Percentiles rank a stretch among this genome's conserved stretches.
Conservation (phyloP, 495 filamentous ascomycete genomes). For the Bacidia gigantensis region DNA sequence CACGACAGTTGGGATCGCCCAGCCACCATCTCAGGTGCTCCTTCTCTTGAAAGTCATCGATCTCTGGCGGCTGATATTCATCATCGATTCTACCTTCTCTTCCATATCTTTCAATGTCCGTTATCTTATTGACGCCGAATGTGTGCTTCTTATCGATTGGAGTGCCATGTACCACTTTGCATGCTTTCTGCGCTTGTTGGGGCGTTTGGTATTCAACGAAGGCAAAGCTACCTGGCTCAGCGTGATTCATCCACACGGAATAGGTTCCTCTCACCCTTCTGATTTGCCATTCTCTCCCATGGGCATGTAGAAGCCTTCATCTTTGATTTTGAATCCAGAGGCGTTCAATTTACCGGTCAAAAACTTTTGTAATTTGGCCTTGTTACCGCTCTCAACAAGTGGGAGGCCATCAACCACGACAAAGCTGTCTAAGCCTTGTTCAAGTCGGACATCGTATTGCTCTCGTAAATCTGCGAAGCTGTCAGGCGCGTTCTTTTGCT, state of each 20-base stretch:
- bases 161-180: conserved; percentile 67
- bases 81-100: conserved; percentile 87
- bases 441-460: conserved; percentile 86
- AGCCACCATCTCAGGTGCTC: conserved; percentile 93
- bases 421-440: conserved; percentile 91
- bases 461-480: conserved; percentile 59
- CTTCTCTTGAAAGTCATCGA: conserved; percentile 74
- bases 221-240: conserved; percentile 48
- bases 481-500: conserved; percentile 13
- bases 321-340: conserved; percentile 60
- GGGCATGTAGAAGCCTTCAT: conserved; percentile 88
- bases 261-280: conserved; percentile 50
- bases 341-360: conserved; percentile 77
- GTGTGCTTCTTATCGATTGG: conserved; percentile 93
- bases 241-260: too few relatives aligned
- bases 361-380: conserved; percentile 86
- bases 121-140: conserved; percentile 90
- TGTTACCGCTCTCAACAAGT: conserved; percentile 65
- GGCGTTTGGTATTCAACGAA: conserved; percentile 94
- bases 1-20: conserved; percentile 68
- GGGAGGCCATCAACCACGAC: conserved; percentile 91
- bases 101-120: conserved; percentile 92
- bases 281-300: conserved; percentile 68
- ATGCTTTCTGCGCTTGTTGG: conserved; percentile 76
- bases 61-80: conserved; percentile 62